Percentiles rank a stretch among this genome's conserved stretches.
Conservation (phyloP, 2,329 filamentous ascomycete genomes). For the Hypoxylon sp. region DNA sequence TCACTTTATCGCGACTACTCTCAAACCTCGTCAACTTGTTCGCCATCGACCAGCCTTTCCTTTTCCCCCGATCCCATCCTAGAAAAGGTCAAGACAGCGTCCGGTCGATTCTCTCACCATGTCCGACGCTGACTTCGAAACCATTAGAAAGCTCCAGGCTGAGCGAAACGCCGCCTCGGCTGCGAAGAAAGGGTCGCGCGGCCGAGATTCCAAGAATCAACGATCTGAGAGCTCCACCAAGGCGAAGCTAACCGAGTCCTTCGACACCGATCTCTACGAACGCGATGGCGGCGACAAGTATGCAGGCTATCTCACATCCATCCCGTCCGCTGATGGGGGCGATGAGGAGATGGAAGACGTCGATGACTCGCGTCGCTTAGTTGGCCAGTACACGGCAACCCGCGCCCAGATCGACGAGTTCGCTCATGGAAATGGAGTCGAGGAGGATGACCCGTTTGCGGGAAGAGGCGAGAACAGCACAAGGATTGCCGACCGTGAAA, state of each 20-base stretch:
- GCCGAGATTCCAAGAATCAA: constrained; percentile 80
- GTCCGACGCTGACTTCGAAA: constrained; percentile 85
- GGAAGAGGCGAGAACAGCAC: constrained; percentile 86
- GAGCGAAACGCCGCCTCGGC: constrained; percentile 86
- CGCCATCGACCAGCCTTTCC: constrained; percentile 21
- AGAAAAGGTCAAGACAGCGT: constrained; percentile 43
- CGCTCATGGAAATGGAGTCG: constrained; percentile 81
- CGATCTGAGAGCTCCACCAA: constrained; percentile 86
- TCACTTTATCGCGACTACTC: constrained; percentile 20
- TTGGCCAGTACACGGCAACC: constrained; percentile 96
- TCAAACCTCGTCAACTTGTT: constrained; percentile 26
- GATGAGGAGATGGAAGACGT: constrained; percentile 80
- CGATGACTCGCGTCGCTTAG: constrained; percentile 77
- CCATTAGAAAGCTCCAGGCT: constrained; percentile 86
- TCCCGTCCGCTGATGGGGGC: constrained; percentile 80
- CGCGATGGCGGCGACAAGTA: constrained; percentile 80
- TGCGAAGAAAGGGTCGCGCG: constrained; percentile 81
- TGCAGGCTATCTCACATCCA: constrained; percentile 88
- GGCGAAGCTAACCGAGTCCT: constrained; percentile 87
- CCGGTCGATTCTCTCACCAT: constrained; percentile 54
- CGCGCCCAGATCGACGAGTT: constrained; percentile 94
- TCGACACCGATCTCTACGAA: constrained; percentile 89
- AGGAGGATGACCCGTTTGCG: constrained; percentile 89
- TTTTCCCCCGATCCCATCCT: constrained; percentile 23
- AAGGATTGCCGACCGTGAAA: constrained; percentile 90